phyloP scores from a whole-genome alignment of 2,329 filamentous ascomycete species.

The Pseudopyricularia cyperi region DNA sequence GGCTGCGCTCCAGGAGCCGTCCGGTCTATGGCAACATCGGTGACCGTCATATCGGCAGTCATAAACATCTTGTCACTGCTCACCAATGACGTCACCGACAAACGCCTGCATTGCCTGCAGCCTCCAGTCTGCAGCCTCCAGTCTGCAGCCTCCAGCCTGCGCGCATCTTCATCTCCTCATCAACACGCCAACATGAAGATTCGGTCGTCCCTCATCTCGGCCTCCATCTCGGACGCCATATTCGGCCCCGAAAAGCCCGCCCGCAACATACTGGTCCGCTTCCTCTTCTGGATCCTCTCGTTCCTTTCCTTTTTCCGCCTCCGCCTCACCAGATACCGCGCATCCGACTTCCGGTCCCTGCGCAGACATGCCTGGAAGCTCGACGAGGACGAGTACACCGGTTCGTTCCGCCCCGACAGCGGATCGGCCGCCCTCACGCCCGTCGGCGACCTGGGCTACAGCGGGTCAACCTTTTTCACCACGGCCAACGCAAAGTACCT shows the following conservation, averaged over 20 bases:
- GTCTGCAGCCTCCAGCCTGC: too few species aligned
- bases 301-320: slow-evolving; percentile 42
- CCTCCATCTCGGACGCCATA: not conserved
- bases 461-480: slow-evolving; percentile 63
- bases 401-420: slow-evolving; percentile 23
- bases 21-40: too few species aligned
- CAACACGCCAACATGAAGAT: not conserved
- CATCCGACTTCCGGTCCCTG: slow-evolving; percentile 35
- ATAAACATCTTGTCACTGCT: too few species aligned
- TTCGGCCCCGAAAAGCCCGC: not conserved
- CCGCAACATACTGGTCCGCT: slow-evolving; percentile 20
- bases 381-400: slow-evolving; percentile 23
- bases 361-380: slow-evolving; percentile 25
- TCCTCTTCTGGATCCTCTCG: slow-evolving; percentile 25
- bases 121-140: too few species aligned
- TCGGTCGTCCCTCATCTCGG: not conserved
- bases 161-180: slow-evolving; percentile 14
- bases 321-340: slow-evolving; percentile 29
- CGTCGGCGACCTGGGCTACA: slow-evolving; percentile 60
- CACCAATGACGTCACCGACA: too few species aligned
- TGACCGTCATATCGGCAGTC: too few species aligned
- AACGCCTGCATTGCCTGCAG: slow-evolving; percentile 49
- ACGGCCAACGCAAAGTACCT: slow-evolving; percentile 55
- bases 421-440: slow-evolving; percentile 27
- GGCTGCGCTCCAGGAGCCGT: too few species aligned